Base-by-base conservation (phyloP, 768 basidiomycete species). In the Leccinum disarticulatum region DNA sequence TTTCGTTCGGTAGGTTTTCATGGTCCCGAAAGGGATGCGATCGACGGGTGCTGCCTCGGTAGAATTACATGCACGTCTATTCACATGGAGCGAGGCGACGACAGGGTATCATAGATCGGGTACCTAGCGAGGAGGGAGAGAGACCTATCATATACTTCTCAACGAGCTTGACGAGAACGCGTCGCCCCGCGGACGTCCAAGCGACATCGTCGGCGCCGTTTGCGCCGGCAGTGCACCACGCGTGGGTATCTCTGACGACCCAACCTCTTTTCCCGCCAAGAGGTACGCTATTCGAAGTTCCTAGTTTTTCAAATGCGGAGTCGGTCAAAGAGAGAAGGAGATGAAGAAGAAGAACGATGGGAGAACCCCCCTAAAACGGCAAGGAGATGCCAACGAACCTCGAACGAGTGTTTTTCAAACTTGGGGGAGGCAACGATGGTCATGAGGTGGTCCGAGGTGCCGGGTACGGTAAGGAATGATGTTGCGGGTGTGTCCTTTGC, bases 221-320 rank as follows among this genome's bases (percentile, higher is more conserved):
- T 68, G 66, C 1, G 68, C 67, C 0, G 73, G 70, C 55, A 66
- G 49, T 2, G 56, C 66, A 10, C 66, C 69, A 3, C 68, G 69
- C 1, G 65, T 59, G 30, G 70, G 65, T 59, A 73, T 71, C 61
- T 74, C 71, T 1, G 71, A 69, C 3, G 83, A 84, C 4, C 75
- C 77, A 52, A 82, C 73, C 60, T 82, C 80, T 41, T 79, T 78
- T 0, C 78, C 74, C 43, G 74, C 71, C n/a, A 73, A 68, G 35
- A 76, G 60, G 57, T 62, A 79, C 0, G 82, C 81, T 50, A 84
- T 63, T 49, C 82, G 82, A 43, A 84, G 77, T 71, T 85, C 83
- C 83, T 85, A 47, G 22, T 47, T 30, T 52, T 30, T 17, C n/a
- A 41, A 41, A 41, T n/a, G 41, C 9, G 41, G 49, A 27, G 49